Evolutionary conservation across 179 eudicot genomes (phyloP).

Genomic region (Heliamphora pulchella): DNA sequence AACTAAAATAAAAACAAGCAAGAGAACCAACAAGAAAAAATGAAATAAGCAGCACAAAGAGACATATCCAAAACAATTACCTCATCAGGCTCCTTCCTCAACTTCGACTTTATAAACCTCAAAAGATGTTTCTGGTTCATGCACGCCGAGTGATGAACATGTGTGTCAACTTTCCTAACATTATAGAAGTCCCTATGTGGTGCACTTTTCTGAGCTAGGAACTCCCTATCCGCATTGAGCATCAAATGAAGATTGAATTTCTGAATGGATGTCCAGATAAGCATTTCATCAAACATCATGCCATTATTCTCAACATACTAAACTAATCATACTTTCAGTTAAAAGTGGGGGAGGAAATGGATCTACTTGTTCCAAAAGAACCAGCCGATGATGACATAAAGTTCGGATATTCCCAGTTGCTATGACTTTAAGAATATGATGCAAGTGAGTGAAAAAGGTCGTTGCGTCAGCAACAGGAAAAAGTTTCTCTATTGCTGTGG

Average conservation of each 20-base stretch:
- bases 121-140: slow-evolving; percentile 99
- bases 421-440: slow-evolving; percentile 93
- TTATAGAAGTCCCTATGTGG: slow-evolving; percentile 99
- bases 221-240: slow-evolving; percentile 98
- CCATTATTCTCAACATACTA: not conserved
- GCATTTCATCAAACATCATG: slow-evolving; percentile 17
- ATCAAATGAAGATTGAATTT: slow-evolving; percentile 99
- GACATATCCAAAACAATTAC: slow-evolving; percentile 31
- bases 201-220: slow-evolving; percentile 98
- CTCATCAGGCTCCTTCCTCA: slow-evolving; percentile 99
- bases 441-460: slow-evolving; percentile 94
- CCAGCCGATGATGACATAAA: slow-evolving; percentile 84
- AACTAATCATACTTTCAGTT: not conserved
- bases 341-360: slow-evolving; percentile 11
- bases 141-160: slow-evolving; percentile 99
- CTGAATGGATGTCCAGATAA: slow-evolving; percentile 34
- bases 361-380: slow-evolving; percentile 84
- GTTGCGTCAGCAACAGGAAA: slow-evolving; percentile 98
- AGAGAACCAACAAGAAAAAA: not conserved
- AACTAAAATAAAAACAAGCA: not conserved
- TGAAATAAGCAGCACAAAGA: slow-evolving; percentile 5
- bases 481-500: slow-evolving; percentile 72
- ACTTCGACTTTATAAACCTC: slow-evolving; percentile 95
- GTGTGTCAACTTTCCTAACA: slow-evolving; percentile 98
- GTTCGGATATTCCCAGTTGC: slow-evolving; percentile 97